phyloP scores from a whole-genome alignment of 768 basidiomycete genomes.

The Sistotremastrum suecicum region DNA sequence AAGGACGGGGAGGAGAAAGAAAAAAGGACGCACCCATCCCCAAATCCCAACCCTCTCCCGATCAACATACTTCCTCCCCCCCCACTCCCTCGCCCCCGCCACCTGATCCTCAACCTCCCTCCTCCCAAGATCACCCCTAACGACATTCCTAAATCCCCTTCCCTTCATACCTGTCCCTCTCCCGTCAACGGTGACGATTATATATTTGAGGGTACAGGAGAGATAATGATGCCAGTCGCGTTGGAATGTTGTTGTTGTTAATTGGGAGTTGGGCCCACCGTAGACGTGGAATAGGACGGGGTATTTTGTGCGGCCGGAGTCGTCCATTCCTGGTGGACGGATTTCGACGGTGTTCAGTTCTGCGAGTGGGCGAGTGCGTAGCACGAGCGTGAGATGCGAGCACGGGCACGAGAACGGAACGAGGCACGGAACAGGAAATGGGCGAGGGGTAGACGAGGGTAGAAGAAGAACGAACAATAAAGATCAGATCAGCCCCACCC shows the following conservation, averaged over 20 bases:
- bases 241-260: constrained; percentile 48
- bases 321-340: constrained; percentile 85
- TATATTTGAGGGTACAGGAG: constrained; percentile 65
- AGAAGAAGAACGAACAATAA: constrained; percentile 7
- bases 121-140: constrained; percentile 79
- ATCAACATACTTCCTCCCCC: constrained; percentile 79
- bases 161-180: constrained; percentile 92
- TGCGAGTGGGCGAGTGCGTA: constrained; percentile 17
- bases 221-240: constrained; percentile 85
- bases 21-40: constrained; percentile 71
- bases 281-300: constrained; percentile 86
- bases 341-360: constrained; percentile 87
- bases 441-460: neutral
- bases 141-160: constrained; percentile 66
- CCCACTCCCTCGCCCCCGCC: constrained; percentile 81
- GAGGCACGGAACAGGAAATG: neutral
- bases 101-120: constrained; percentile 88
- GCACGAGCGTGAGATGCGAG: neutral
- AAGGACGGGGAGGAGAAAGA: too few relatives aligned
- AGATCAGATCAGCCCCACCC: neutral
- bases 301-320: constrained; percentile 90
- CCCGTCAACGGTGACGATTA: constrained; percentile 83
- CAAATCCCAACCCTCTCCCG: constrained; percentile 82
- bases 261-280: constrained; percentile 81
- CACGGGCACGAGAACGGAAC: constrained; percentile 7